Conservation (phyloP, 1,284 basidiomycete species). For the Ustilago sp. region DNA sequence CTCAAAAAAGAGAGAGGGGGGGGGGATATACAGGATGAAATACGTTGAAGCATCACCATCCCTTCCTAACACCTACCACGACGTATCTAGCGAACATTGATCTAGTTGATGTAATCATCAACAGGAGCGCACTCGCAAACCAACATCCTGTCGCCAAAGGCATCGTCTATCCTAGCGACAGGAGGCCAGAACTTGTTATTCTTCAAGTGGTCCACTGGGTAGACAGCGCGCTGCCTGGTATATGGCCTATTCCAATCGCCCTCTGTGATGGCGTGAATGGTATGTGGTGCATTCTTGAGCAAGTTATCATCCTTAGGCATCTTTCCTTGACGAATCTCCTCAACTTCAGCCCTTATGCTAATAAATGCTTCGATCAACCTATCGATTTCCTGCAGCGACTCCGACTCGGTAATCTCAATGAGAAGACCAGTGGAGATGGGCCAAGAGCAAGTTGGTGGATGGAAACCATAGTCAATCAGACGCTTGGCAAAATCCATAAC, state of each 20-base stretch:
- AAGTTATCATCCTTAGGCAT: conserved; percentile 77
- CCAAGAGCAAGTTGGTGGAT: conserved; percentile 67
- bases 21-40: neutral
- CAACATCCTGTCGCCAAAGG: conserved; percentile 57
- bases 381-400: conserved; percentile 64
- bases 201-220: conserved; percentile 56
- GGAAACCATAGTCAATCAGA: conserved; percentile 75
- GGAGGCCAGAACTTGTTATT: conserved; percentile 67
- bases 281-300: conserved; percentile 93
- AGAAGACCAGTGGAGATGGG: conserved; percentile 67
- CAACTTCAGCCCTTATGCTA: conserved; percentile 88
- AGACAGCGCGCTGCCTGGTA: conserved; percentile 58
- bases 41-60: conserved; percentile 15
- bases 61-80: neutral
- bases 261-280: conserved; percentile 80
- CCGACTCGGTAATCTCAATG: conserved; percentile 68
- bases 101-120: conserved; percentile 48
- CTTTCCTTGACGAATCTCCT: conserved; percentile 85
- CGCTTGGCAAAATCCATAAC: conserved; percentile 97
- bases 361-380: conserved; percentile 98
- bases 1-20: neutral
- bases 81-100: neutral
- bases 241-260: conserved; percentile 80
- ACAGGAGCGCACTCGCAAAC: conserved; percentile 63
- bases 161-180: conserved; percentile 64